Evolutionary conservation across 805 yeast genomes (phyloP).

Genomic region (Lipomyces kockii): DNA sequence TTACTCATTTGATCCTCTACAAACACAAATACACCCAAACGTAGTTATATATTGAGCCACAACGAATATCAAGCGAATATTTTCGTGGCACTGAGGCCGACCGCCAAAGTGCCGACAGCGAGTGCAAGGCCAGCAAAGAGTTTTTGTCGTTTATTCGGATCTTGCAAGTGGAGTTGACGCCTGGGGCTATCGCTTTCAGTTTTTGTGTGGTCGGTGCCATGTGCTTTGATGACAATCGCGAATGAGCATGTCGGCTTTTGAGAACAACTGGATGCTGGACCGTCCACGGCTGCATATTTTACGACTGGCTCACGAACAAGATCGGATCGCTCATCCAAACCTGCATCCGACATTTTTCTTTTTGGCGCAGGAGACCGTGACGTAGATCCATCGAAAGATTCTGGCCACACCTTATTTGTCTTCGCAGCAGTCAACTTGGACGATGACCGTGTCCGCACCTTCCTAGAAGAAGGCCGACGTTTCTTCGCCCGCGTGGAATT

Average conservation of each 20-base stretch:
- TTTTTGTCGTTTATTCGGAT: background rate
- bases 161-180: background rate
- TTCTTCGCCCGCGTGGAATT: background rate
- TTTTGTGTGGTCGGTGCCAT: background rate
- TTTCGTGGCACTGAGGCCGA: background rate
- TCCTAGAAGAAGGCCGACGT: background rate
- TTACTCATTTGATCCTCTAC: no score
- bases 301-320: background rate
- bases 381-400: background rate
- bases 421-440: background rate
- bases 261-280: background rate
- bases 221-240: background rate
- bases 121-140: background rate
- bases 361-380: background rate
- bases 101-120: background rate
- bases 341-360: background rate
- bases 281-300: background rate
- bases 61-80: background rate
- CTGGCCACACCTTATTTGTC: background rate
- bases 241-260: background rate
- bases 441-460: background rate
- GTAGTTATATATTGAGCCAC: no score
- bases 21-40: no score
- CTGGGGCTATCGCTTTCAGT: background rate
- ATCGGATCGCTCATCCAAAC: background rate